Conservation (phyloP, 306 rosid genomes). For the Betula pendula region DNA sequence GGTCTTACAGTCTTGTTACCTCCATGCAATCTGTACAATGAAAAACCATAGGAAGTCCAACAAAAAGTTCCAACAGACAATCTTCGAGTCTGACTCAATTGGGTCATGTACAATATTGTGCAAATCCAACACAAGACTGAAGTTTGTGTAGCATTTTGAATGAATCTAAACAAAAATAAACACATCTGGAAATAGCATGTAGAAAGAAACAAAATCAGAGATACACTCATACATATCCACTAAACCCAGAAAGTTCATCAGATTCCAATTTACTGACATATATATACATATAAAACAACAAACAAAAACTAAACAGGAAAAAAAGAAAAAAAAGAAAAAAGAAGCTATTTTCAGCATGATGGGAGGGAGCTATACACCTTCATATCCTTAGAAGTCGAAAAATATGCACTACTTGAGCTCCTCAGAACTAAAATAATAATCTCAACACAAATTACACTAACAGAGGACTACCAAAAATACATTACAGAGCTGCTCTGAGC, state of each 20-base stretch:
- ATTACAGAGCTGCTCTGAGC: constrained; percentile 40
- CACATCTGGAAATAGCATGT: neutral
- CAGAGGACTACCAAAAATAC: neutral
- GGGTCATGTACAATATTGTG: neutral
- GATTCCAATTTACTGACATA: constrained; percentile 29
- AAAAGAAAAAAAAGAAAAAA: constrained; percentile 22
- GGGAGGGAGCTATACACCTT: constrained; percentile 21
- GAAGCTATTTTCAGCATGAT: constrained; percentile 24
- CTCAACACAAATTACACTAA: constrained; percentile 42
- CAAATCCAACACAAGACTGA: neutral
- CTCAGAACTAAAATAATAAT: constrained; percentile 25
- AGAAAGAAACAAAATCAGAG: neutral
- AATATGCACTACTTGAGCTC: constrained; percentile 39
- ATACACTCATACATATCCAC: neutral
- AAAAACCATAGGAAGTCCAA: neutral
- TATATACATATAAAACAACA: constrained; percentile 27
- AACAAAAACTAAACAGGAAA: constrained; percentile 5
- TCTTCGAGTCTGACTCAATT: neutral
- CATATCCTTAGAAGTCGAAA: constrained; percentile 18
- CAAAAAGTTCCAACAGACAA: too few relatives aligned
- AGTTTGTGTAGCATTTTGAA: too few relatives aligned
- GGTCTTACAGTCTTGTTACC: neutral
- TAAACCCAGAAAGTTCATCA: constrained; percentile 23
- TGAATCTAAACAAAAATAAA: neutral
- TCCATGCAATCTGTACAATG: neutral